Base-by-base conservation (phyloP, 163 green algal genomes). In the Smithsoniella earleae region DNA sequence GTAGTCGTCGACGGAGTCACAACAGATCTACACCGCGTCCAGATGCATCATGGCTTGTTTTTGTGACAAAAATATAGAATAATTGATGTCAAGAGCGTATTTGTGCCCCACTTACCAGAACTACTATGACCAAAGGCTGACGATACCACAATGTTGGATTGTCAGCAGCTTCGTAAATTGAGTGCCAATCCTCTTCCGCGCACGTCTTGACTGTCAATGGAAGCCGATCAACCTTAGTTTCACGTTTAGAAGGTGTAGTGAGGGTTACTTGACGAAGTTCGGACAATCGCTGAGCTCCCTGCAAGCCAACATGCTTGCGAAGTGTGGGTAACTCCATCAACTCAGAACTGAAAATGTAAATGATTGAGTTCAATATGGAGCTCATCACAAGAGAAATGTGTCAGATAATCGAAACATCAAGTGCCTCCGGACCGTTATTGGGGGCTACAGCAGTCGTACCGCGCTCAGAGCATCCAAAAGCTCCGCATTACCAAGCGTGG, bases 11-110 rank as follows among this genome's bases (percentile, higher is more conserved):
- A 69, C 43, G 8, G 58, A 43, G 8, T 69, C 58, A n/a, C 30
- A 30, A 13, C 58, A 69, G 25, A 69, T 69, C 58, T 69, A 31
- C 58, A 69, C 58, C n/a, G n/a, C n/a, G n/a, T n/a, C n/a, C n/a
- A n/a, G n/a, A n/a, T n/a, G n/a, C n/a, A n/a, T n/a, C n/a, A n/a
- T n/a, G n/a, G n/a, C n/a, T n/a, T n/a, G n/a, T n/a, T 49, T 13
- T 49, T 49, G 40, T 10, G 40, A 49, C 40, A 49, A 49, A 22
- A 49, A 13, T 49, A 49, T 49, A 13, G 40, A 10, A 49, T 49
- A 13, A 22, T n/a, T n/a, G n/a, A n/a, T n/a, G n/a, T n/a, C n/a
- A n/a, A n/a, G n/a, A n/a, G n/a, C n/a, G n/a, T n/a, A n/a, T n/a
- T n/a, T n/a, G n/a, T n/a, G n/a, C n/a, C n/a, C n/a, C n/a, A n/a